Base-by-base conservation (phyloP, 139 green algal genomes). In the Marvania coccoides region DNA sequence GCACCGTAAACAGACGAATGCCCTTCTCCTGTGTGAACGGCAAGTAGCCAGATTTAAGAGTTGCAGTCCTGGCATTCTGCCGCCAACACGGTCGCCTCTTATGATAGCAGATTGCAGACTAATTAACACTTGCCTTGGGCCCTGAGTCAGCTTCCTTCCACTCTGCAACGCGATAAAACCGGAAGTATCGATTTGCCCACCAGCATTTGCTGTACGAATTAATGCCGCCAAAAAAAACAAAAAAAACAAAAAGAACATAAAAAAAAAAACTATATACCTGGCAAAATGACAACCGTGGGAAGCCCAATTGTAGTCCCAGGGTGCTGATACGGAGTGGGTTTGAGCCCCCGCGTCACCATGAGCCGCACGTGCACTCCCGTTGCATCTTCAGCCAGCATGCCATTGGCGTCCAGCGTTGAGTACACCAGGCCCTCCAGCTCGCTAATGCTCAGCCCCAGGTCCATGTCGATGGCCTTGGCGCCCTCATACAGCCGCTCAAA, bases 251-350 rank as follows among this genome's bases (percentile, higher is more conserved):
- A n/a, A n/a, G n/a, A n/a, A n/a, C n/a, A n/a, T n/a, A n/a, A n/a
- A n/a, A n/a, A n/a, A n/a, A n/a, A n/a, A n/a, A n/a, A n/a, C n/a
- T n/a, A n/a, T n/a, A n/a, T n/a, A n/a, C n/a, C n/a, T n/a, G n/a
- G n/a, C n/a, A 91, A 45, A 26, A 91, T 79, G 0, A 90, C 83
- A 34, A 94, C 81, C 10, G 84, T 93, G 38, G 84, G 79, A 12
- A 66, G 47, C 19, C 87, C 87, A 3, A 94, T 67, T 10, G 84
- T 94, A 58, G 72, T 78, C 23, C 69, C 68, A 0, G 87, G 87
- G 79, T 85, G 85, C 66, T 94, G 87, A 63, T 90, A 91, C 3
- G 87, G 86, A 1, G 87, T 94, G 26, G 79, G 53, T 71, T 94
- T 94, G 5, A 91, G 61, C 1, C 87, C 87, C 0, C 87, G 81